A percentile compares a stretch with the other conserved stretches of the same genome.
Conservation (phyloP, 805 yeast genomes). For the Pichia paraexigua region DNA sequence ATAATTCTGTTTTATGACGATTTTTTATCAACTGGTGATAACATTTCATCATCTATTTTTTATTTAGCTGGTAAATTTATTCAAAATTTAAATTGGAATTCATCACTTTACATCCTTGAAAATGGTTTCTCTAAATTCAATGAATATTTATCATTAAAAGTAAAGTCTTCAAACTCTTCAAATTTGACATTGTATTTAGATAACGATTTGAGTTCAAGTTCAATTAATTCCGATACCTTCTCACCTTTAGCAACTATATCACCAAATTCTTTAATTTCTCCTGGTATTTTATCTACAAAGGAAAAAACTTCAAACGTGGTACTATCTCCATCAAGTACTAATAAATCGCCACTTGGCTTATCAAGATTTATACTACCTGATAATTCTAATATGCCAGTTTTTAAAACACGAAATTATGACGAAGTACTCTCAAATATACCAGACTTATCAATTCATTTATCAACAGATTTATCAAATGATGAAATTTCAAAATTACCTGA, state of each 20-base stretch:
- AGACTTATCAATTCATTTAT: slow-evolving; percentile 22
- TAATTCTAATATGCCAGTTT: slow-evolving; percentile 33
- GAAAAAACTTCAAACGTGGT: not conserved
- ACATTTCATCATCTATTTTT: slow-evolving; percentile 33
- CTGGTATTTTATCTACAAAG: not conserved
- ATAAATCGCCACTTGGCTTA: slow-evolving; percentile 25
- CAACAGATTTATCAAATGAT: slow-evolving; percentile 15
- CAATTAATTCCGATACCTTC: slow-evolving; percentile 7
- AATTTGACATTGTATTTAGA: not conserved
- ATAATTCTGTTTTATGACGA: slow-evolving; percentile 47
- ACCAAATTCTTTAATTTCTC: slow-evolving; percentile 17
- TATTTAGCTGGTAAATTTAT: slow-evolving; percentile 43
- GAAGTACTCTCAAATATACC: slow-evolving; percentile 31
- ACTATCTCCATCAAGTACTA: slow-evolving; percentile 7
- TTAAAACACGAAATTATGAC: slow-evolving; percentile 46
- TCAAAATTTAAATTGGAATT: slow-evolving; percentile 30
- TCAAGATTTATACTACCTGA: slow-evolving; percentile 51
- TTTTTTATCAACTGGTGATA: slow-evolving; percentile 22
- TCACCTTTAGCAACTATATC: slow-evolving; percentile 13
- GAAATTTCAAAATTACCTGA: slow-evolving; percentile 34
- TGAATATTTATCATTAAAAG: not conserved
- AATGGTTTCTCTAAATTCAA: slow-evolving; percentile 35
- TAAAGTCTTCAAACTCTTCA: not conserved
- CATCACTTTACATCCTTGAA: slow-evolving; percentile 36
- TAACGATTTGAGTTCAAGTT: not conserved